Percentiles rank a stretch among this genome's conserved stretches.
phyloP scores from a whole-genome alignment of 2,329 filamentous ascomycete species.

The Didymella keratinophila region DNA sequence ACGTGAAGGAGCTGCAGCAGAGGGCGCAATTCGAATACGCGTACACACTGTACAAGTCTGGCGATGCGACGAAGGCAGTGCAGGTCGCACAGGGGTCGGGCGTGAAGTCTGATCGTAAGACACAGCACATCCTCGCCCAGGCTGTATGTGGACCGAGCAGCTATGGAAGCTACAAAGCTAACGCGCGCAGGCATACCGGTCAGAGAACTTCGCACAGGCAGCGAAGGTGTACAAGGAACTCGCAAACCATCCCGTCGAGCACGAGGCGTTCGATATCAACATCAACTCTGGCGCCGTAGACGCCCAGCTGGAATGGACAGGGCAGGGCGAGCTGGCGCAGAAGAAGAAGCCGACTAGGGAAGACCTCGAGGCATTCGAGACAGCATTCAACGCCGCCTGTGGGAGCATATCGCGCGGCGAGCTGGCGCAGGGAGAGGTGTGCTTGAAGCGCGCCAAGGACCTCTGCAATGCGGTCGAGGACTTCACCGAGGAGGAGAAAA shows the following conservation, averaged over 20 bases:
- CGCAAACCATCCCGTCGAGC: constrained; percentile 56
- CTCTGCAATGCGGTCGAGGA: constrained; percentile 79
- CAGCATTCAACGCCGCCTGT: constrained; percentile 82
- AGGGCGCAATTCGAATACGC: constrained; percentile 73
- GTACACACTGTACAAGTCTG: constrained; percentile 85
- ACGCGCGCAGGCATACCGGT: constrained; percentile 68
- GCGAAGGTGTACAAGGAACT: constrained; percentile 69
- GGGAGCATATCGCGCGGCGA: constrained; percentile 74
- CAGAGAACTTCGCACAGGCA: constrained; percentile 75
- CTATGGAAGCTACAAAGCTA: constrained; percentile 17
- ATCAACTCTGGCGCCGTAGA: constrained; percentile 78
- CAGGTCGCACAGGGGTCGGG: constrained; percentile 56
- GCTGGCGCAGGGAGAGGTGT: constrained; percentile 67
- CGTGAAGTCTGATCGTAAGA: constrained; percentile 54
- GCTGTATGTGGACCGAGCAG: constrained; percentile 55
- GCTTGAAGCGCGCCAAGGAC: constrained; percentile 73
- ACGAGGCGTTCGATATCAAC: constrained; percentile 75
- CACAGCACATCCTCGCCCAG: constrained; percentile 68
- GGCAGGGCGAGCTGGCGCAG: constrained; percentile 60
- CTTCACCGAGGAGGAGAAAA: constrained; percentile 75
- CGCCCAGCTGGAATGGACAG: constrained; percentile 76
- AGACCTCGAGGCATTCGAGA: constrained; percentile 79
- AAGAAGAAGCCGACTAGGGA: constrained; percentile 66
- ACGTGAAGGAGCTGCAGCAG: constrained; percentile 66
- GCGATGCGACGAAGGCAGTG: constrained; percentile 71